Percentiles rank a stretch among this genome's conserved stretches.
Conservation (phyloP, 805 yeast genomes). For the Metschnikowia continentalis region DNA sequence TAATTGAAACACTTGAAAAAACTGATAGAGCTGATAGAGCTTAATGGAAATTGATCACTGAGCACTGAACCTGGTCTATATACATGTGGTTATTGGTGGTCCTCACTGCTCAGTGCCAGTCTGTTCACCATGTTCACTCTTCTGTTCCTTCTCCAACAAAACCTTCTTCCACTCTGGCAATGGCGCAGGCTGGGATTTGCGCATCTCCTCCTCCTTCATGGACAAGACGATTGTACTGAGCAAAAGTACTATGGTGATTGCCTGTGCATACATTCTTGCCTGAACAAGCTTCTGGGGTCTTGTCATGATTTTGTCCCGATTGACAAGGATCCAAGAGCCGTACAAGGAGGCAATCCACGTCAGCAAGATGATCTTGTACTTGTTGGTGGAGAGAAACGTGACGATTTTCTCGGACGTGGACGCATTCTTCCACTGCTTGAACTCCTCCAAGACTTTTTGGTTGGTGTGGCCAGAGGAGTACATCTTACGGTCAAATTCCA, state of each 20-base stretch:
- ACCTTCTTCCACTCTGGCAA: constrained; percentile 25
- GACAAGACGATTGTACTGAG: constrained; percentile 26
- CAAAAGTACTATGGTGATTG: constrained; percentile 25
- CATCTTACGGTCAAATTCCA: constrained; percentile 39
- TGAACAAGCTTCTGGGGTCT: constrained; percentile 26
- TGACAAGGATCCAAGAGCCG: constrained; percentile 27
- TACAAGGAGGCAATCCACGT: constrained; percentile 39
- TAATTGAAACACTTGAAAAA: too few species aligned
- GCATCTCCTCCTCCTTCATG: constrained; percentile 24
- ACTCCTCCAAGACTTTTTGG: constrained; percentile 31
- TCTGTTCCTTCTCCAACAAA: constrained; percentile 12
- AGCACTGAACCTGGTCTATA: too few species aligned
- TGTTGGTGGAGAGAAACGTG: constrained; percentile 27
- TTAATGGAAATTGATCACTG: too few species aligned
- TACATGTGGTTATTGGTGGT: too few species aligned
- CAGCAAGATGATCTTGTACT: constrained; percentile 33
- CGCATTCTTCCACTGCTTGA: constrained; percentile 31
- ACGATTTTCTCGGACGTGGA: constrained; percentile 28
- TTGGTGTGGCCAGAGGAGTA: constrained; percentile 29
- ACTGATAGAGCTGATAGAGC: too few species aligned
- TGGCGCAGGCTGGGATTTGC: constrained; percentile 20
- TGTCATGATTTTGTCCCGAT: constrained; percentile 26
- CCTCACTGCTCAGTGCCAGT: too few species aligned
- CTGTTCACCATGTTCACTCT: neutral
- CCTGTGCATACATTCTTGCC: constrained; percentile 30